These are phyloP conservation scores for Kwoniella shivajii DNA, from an alignment of 1,284 basidiomycete species.

Conservation along the genomic window DNA sequence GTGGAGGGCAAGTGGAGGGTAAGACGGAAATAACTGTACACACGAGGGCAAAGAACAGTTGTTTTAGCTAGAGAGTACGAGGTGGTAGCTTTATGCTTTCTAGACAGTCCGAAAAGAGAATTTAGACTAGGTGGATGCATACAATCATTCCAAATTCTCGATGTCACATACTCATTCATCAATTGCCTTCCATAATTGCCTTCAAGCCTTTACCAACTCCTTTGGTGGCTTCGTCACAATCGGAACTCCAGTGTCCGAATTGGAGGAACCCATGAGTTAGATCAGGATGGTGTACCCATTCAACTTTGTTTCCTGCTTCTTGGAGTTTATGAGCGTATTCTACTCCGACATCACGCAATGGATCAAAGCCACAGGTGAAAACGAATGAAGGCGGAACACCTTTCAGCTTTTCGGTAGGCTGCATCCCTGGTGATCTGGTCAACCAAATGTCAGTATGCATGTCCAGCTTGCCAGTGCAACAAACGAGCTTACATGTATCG, in stretches of 20 bases:
- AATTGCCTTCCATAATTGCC: not conserved
- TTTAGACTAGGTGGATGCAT: no score
- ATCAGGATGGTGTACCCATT: not conserved
- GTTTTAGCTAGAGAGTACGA: no score
- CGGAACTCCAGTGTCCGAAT: not conserved
- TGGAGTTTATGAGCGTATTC: constrained; percentile 8
- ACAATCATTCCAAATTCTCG: no score
- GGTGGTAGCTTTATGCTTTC: no score
- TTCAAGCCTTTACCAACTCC: constrained; percentile 1
- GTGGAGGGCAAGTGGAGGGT: no score
- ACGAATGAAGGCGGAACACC: not conserved
- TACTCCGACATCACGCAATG: constrained; percentile 1
- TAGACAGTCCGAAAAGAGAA: no score
- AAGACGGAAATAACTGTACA: no score
- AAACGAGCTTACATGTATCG: not conserved
- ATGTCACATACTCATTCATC: no score
- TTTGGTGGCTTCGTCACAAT: constrained; percentile 1
- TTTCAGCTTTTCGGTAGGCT: not conserved
- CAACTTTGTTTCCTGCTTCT: not conserved
- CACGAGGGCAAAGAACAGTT: no score
- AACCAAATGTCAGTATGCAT: not conserved
- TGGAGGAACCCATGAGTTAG: constrained; percentile 2
- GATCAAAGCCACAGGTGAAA: constrained; percentile 5
- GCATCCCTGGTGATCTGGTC: constrained; percentile 2
- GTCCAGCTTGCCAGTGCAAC: not conserved